Evolutionary conservation across 2,329 filamentous ascomycete species (phyloP), one percentile per base, ranked within the genome.

Genomic region (Neopestalotiopsis sp.): DNA sequence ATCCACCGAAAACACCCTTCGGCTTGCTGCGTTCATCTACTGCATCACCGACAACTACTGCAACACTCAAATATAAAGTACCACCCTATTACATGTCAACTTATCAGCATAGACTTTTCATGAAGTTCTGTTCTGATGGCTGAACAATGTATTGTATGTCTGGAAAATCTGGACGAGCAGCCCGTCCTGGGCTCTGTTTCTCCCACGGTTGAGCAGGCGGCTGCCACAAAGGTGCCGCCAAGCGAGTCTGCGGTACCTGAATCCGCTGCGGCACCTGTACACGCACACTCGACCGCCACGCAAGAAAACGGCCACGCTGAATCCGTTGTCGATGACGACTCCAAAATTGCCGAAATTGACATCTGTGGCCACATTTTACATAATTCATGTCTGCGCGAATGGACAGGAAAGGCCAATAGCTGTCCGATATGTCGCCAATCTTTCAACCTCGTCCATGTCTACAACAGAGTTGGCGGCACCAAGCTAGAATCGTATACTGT

Each of bases 341-440:
- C 84, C 73, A 81, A 83, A 69, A 85, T 91, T 70, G 89, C 90
- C 56, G 81, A 87, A 67, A 88, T 91, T 64, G 85, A 90, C 70
- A 91, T 94, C 61, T 99, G 96, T 81, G 93, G 94, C 69, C 97
- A 99, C 84, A 89, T 95, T 74, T 86, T 99, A 74, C 96, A 99
- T 83, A 92, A 99, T 83, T 90, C 92, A 66, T 99, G 96, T 81
- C 87, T 99, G 74, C 92, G 92, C 75, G 94, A 94, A 74, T 99
- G 96, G 96, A 94, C 95, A 60, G 94, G 97, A 82, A 92, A 97
- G 80, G 95, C 96, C 72, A 99, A 98, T 82, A 98, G 95, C 79
- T 99, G 96, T 81, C 96, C 96, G 60, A 97, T 99, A 80, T 99
- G 96, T 82, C 93, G 96, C 74, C 92, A 94, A 75, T 90, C 88